A percentile compares a stretch with the other conserved stretches of the same genome.
Conservation (phyloP, 371 early-diverging fungal species). For the Rhizopus delemar region DNA sequence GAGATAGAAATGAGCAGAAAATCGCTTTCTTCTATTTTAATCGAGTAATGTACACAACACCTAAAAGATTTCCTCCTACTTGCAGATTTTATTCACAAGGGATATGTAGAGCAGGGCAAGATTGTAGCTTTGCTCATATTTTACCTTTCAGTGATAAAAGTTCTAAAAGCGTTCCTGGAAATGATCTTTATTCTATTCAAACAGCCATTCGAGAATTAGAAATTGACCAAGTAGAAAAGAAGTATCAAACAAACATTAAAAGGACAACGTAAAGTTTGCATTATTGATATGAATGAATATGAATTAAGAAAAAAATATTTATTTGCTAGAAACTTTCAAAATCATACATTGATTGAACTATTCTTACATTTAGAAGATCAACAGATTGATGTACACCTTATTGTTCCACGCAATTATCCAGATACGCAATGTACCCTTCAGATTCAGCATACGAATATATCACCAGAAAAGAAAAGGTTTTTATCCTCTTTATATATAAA, state of each 20-base stretch:
- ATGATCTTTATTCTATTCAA: conserved; percentile 28
- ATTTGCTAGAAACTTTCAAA: conserved; percentile 10
- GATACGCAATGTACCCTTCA: conserved; percentile 40
- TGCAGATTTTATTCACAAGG: conserved; percentile 53
- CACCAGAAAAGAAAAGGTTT: conserved; percentile 30
- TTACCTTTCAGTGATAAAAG: conserved; percentile 35
- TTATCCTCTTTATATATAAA: neutral
- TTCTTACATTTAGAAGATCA: conserved; percentile 25
- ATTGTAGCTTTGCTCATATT: conserved; percentile 49
- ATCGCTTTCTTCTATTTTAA: neutral
- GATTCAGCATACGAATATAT: conserved; percentile 30
- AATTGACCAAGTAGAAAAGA: conserved; percentile 43
- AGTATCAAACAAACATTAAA: conserved; percentile 27
- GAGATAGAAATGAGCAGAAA: neutral
- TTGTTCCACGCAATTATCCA: conserved; percentile 41
- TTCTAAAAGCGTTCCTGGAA: conserved; percentile 21
- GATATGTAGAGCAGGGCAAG: conserved; percentile 50
- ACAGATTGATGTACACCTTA: conserved; percentile 30
- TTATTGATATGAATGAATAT: neutral
- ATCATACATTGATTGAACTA: conserved; percentile 28
- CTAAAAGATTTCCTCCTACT: conserved; percentile 48
- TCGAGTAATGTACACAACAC: conserved; percentile 23
- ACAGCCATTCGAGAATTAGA: conserved; percentile 44
- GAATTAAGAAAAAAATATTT: neutral
- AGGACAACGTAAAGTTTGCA: conserved; percentile 25